Evolutionary conservation across 495 filamentous ascomycete species (phyloP), one percentile per base, ranked within the genome.

Genomic region (Aspergillus panamensis): DNA sequence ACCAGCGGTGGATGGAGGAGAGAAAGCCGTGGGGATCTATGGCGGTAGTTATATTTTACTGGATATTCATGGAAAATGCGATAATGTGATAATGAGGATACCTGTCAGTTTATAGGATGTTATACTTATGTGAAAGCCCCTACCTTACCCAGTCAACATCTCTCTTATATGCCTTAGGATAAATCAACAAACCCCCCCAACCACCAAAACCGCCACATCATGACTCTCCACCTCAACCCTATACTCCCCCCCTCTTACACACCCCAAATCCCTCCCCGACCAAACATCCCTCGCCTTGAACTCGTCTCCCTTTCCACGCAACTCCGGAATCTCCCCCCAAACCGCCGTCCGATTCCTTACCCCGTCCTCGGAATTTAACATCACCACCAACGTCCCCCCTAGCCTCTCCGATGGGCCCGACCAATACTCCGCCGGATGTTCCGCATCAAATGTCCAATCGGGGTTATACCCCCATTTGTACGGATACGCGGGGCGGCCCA

Each of bases 391-490:
- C 3, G 76, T 81, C 1, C 69, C 72, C 30, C 71, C 60, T 29
- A 74, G 66, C 1, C 72, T 79, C 39, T 73, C 66, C 5, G 76
- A 80, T 21, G 74, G 62, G 0, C 86, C 86, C 0, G 73, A 75
- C 76, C 82, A 87, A 62, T 81, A 88, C 61, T 84, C 84, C 0
- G 85, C 83, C 3, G 84, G 84, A 48, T 80, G 75, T 0, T 66
- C 73, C 0, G 78, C 68, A 45, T 85, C 79, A 58, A 84, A 90
- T 0, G 82, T 87, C 73, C 79, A 85, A 58, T 87, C 80, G 1
- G 76, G 65, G 39, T 85, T 87, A 39, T 75, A 77, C 2, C 84
- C 84, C 83, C 84, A 87, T 64, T 87, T 87, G 55, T 84, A 88
- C 1, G 85, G 85, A 64, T 66, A 77, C 0, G 82, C 83, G 1